Conservation (phyloP, 805 yeast genomes). For the Saturnispora hagleri region DNA sequence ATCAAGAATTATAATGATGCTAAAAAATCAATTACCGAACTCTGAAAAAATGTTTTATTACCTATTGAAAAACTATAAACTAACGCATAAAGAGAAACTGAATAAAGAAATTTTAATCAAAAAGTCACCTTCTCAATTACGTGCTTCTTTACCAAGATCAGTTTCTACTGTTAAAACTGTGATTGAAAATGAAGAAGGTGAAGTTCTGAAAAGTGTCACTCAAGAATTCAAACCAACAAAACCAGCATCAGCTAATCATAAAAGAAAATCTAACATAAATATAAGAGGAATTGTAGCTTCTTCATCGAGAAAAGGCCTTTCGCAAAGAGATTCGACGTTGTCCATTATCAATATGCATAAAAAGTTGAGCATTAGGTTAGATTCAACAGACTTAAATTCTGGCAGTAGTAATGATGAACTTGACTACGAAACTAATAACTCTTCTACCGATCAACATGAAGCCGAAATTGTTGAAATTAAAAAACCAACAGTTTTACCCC, state of each 20-base stretch:
- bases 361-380: conserved; percentile 7
- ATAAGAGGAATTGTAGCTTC: conserved; percentile 34
- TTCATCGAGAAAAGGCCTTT: conserved; percentile 41
- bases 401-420: neutral
- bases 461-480: neutral
- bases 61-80: conserved; percentile 27
- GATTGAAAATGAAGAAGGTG: conserved; percentile 28
- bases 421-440: neutral
- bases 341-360: conserved; percentile 14
- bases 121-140: neutral
- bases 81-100: conserved; percentile 16
- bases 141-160: conserved; percentile 19
- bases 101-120: conserved; percentile 3
- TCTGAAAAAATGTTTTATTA: conserved; percentile 32
- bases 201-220: conserved; percentile 18
- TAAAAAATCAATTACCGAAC: conserved; percentile 19
- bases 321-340: conserved; percentile 21
- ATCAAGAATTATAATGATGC: conserved; percentile 23
- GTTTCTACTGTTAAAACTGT: conserved; percentile 27
- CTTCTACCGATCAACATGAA: neutral
- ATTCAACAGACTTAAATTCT: neutral
- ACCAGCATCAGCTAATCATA: neutral
- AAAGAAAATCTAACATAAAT: conserved; percentile 16
- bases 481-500: conserved; percentile 5
- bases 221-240: conserved; percentile 6